Percentiles rank a stretch among this genome's conserved stretches.
Conservation (phyloP, 352 stramenopile genomes). For the Globisporangium spiculum region DNA sequence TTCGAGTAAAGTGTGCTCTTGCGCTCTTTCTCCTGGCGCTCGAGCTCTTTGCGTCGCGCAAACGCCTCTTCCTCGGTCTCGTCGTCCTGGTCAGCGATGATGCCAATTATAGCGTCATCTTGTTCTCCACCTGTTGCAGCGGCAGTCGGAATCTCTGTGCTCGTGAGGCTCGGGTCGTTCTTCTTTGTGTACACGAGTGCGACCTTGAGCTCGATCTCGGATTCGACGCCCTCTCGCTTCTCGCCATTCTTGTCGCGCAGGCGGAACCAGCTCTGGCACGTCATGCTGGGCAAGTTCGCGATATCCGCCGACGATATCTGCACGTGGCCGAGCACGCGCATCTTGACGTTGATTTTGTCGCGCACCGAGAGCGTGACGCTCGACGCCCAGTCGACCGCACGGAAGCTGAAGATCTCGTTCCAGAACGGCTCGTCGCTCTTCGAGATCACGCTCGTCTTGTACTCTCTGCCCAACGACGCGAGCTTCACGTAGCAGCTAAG, state of each 20-base stretch:
- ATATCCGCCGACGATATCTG: slow-evolving; percentile 57
- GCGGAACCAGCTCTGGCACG: slow-evolving; percentile 53
- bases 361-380: slow-evolving; percentile 63
- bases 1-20: slow-evolving; percentile 43
- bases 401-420: slow-evolving; percentile 80
- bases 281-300: slow-evolving; percentile 52
- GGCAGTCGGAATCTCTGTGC: slow-evolving; percentile 13
- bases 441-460: slow-evolving; percentile 68
- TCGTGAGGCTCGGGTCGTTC: slow-evolving; percentile 43
- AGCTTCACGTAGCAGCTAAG: slow-evolving; percentile 78
- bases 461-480: slow-evolving; percentile 52
- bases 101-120: slow-evolving; percentile 26
- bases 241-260: slow-evolving; percentile 51
- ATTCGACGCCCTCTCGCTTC: slow-evolving; percentile 24
- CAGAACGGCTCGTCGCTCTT: slow-evolving; percentile 64
- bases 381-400: slow-evolving; percentile 60
- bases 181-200: slow-evolving; percentile 58
- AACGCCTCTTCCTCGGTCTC: slow-evolving; percentile 68
- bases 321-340: slow-evolving; percentile 66
- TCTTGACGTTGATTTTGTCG: slow-evolving; percentile 71
- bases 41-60: slow-evolving; percentile 32
- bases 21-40: slow-evolving; percentile 52
- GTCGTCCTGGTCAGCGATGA: slow-evolving; percentile 67
- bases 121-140: background rate
- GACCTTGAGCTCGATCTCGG: slow-evolving; percentile 64